phyloP scores from a whole-genome alignment of 257 asterid species.

The Petrea volubilis region DNA sequence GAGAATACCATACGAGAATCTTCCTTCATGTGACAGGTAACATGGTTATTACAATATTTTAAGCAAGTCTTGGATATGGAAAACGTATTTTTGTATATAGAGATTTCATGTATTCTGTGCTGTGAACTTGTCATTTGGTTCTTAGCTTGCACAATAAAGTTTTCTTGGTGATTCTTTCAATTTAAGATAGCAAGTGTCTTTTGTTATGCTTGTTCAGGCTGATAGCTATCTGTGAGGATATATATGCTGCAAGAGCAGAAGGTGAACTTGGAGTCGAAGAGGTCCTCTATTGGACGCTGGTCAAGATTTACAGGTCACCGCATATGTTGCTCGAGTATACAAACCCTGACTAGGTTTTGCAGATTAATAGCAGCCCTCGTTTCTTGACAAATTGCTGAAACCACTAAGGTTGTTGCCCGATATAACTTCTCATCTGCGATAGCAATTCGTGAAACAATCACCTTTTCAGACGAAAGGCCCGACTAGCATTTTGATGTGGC shows the following conservation, averaged over 20 bases:
- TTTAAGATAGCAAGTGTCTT: no score
- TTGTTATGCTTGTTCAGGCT: constrained; percentile 59
- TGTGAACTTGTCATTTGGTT: no score
- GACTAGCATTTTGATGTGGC: no score
- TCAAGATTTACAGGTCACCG: constrained; percentile 91
- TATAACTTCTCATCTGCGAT: no score
- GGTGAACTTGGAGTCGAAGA: constrained; percentile 98
- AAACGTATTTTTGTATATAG: neutral
- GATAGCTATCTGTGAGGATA: constrained; percentile 93
- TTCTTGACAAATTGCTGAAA: constrained; percentile 8
- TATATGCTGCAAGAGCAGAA: constrained; percentile 95
- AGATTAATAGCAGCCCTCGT: neutral
- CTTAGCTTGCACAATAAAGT: no score
- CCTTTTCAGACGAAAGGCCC: no score
- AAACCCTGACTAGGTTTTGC: constrained; percentile 56
- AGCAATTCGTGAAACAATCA: no score
- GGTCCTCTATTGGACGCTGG: constrained; percentile 82
- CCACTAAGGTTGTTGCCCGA: no score
- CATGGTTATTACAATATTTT: neutral
- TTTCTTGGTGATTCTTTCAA: no score
- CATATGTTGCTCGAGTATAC: constrained; percentile 95
- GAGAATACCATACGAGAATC: constrained; percentile 96
- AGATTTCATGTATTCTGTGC: neutral
- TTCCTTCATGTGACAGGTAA: constrained; percentile 93
- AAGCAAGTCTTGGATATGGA: neutral